Conservation (phyloP, 352 stramenopile species). For the Thalassiosira oceanica region DNA sequence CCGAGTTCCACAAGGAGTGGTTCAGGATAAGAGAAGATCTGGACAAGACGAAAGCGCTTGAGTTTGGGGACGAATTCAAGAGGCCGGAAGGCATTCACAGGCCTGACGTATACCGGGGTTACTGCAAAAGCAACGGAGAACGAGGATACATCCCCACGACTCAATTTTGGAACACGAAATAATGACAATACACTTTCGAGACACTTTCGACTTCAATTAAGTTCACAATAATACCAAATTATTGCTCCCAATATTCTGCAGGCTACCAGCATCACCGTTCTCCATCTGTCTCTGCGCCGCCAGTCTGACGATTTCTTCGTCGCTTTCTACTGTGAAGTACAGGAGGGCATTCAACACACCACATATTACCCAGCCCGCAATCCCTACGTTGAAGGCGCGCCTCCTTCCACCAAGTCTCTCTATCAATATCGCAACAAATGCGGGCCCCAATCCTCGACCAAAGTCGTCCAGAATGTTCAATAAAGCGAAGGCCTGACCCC, state of each 20-base stretch:
- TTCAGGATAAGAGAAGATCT: conserved; percentile 69
- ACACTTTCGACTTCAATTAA: too few species aligned
- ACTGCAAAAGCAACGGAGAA: conserved; percentile 55
- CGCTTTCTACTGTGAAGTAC: conserved; percentile 58
- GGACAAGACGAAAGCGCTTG: conserved; percentile 33
- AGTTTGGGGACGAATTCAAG: conserved; percentile 26
- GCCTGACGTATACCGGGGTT: conserved; percentile 71
- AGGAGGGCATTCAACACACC: conserved; percentile 66
- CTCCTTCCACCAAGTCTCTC: conserved; percentile 43
- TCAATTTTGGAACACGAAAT: too few species aligned
- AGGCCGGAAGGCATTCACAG: conserved; percentile 54
- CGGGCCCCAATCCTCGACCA: conserved; percentile 70
- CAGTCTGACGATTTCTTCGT: conserved; percentile 49
- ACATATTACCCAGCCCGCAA: conserved; percentile 73
- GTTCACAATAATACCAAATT: too few species aligned
- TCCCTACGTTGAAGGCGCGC: conserved; percentile 71
- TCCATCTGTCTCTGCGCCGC: neutral
- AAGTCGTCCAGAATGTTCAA: conserved; percentile 79
- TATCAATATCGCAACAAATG: conserved; percentile 74
- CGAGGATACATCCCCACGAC: conserved; percentile 68
- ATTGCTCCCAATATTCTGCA: too few species aligned
- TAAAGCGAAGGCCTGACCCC: conserved; percentile 73
- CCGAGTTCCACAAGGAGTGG: conserved; percentile 75
- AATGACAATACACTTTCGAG: too few species aligned
- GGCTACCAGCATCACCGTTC: too few species aligned